Base-by-base conservation (phyloP, 495 filamentous ascomycete species). In the Trichoderma erinaceum region DNA sequence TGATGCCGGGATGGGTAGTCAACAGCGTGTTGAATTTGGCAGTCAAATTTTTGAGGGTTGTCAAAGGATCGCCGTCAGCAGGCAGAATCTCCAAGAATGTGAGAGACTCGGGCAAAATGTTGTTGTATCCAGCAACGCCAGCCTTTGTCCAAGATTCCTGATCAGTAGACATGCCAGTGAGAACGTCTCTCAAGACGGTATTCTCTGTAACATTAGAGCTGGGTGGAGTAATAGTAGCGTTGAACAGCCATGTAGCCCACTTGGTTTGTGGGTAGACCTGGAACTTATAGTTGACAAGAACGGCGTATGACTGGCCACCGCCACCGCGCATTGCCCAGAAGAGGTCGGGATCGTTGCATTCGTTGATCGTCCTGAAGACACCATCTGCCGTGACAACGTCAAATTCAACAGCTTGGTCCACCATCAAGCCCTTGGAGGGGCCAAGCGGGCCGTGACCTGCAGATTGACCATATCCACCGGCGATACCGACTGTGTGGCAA, bases 301-400 rank as follows among this genome's bases (percentile, higher is more conserved):
- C 78, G 1, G 78, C 85, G 48, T 79, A 86, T 4, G 81, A 48
- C 44, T 48, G 44, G n/a, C 79, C 79, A 72, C 66, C 27, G 81
- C 43, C 43, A 46, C 43, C 43, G 12, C 43, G 43, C 43, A 46
- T 46, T 10, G 43, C 43, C 43, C 43, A 46, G 79, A 68, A 68
- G 27, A 68, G 66, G 18, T 68, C 66, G 11, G 13, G 18, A 11
- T 68, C 50, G 38, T 64, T 25, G 23, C 46, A 64, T 18, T 46
- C 38, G 41, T 68, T 68, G 15, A 43, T 43, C 6, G 50, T 43
- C 2, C 43, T 25, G 58, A 64, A 10, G 7, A 46, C 56, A 5
- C 67, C 85, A 27, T 81, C 76, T 13, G 83, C 75, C 0, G 81
- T 77, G 10, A 87, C 83, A 41, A 87, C 80, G 63, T 79, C 78